These are phyloP conservation scores for Nakaseomyces glabratus DNA, from an alignment of 1,139 yeast genomes.

Conservation along the genomic window DNA sequence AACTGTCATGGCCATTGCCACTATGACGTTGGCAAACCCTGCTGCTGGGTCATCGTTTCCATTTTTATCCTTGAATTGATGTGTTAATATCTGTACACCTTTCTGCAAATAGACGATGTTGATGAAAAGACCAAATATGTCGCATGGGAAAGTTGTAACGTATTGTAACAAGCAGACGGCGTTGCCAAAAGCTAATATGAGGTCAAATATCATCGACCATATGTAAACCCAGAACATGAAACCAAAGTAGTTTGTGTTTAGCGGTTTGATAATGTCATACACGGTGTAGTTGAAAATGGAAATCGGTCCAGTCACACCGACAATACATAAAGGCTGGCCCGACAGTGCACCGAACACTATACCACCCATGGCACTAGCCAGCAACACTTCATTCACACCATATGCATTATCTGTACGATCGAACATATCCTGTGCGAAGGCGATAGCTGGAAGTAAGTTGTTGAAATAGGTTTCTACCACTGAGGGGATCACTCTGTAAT, in stretches of 20 bases:
- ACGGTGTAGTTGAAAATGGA: slow-evolving; percentile 88
- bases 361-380: slow-evolving; percentile 83
- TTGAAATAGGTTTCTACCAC: slow-evolving; percentile 79
- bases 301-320: slow-evolving; percentile 97
- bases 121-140: slow-evolving; percentile 86
- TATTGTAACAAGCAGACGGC: slow-evolving; percentile 59
- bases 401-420: slow-evolving; percentile 77
- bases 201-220: slow-evolving; percentile 84
- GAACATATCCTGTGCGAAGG: slow-evolving; percentile 96
- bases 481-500: slow-evolving; percentile 84
- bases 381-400: slow-evolving; percentile 82
- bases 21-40: slow-evolving; percentile 69
- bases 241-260: slow-evolving; percentile 49
- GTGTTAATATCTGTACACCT: slow-evolving; percentile 69
- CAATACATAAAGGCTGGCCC: slow-evolving; percentile 90
- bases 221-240: slow-evolving; percentile 94
- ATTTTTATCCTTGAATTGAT: slow-evolving; percentile 48
- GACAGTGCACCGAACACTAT: slow-evolving; percentile 74
- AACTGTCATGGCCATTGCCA: slow-evolving; percentile 63
- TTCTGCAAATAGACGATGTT: slow-evolving; percentile 85
- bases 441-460: slow-evolving; percentile 84
- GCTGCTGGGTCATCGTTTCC: slow-evolving; percentile 32
- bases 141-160: slow-evolving; percentile 81
- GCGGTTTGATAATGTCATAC: slow-evolving; percentile 61
- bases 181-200: slow-evolving; percentile 62